Evolutionary conservation across 2,329 filamentous ascomycete genomes (phyloP).

Genomic region (Scedosporium apiospermum): DNA sequence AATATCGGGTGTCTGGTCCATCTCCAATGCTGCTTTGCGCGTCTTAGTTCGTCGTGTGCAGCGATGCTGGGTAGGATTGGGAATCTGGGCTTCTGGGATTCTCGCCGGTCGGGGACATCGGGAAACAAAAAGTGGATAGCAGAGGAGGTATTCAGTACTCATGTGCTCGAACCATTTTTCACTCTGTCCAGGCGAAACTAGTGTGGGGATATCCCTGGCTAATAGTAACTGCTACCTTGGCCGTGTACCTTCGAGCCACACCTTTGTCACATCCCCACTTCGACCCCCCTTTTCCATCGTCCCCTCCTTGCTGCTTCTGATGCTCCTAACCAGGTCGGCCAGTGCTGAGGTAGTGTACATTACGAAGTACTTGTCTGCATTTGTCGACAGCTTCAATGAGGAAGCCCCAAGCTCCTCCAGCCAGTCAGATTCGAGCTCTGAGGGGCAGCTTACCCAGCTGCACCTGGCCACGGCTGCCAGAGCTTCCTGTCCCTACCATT

Average conservation of each 20-base stretch:
- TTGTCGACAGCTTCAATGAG: not conserved
- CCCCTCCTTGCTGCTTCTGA: not conserved
- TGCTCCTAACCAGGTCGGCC: not conserved
- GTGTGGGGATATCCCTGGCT: not conserved
- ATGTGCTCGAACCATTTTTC: not conserved
- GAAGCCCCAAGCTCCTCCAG: not conserved
- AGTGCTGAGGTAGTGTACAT: not conserved
- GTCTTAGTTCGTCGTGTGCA: too few relatives aligned
- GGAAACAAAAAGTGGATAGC: constrained; percentile 3
- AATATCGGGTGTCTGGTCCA: too few relatives aligned
- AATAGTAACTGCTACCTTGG: not conserved
- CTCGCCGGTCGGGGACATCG: constrained; percentile 1
- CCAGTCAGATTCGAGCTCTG: not conserved
- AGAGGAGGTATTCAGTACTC: not conserved
- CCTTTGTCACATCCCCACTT: not conserved
- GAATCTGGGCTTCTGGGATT: not conserved
- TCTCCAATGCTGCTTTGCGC: not conserved
- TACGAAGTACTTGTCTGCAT: not conserved
- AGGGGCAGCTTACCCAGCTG: not conserved
- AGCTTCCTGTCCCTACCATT: not conserved
- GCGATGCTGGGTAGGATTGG: too few relatives aligned
- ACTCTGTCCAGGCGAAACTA: not conserved
- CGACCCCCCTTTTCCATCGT: not conserved
- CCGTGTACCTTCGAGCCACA: not conserved
- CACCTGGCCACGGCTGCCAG: constrained; percentile 3